Evolutionary conservation across 768 basidiomycete species (phyloP).

Genomic region (Mycena pura): DNA sequence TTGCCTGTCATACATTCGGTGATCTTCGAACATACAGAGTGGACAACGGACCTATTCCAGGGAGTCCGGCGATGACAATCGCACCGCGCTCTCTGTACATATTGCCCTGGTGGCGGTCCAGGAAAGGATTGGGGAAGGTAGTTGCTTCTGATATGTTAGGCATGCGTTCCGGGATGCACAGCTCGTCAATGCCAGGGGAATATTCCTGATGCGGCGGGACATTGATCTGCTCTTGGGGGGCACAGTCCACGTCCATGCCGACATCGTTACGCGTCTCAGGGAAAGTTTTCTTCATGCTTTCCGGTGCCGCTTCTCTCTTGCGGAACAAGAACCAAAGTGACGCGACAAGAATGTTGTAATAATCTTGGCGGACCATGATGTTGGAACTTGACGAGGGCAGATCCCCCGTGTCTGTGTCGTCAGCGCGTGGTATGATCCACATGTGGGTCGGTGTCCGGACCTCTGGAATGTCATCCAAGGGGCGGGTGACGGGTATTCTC

Average conservation of each 20-base stretch:
- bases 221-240: neutral
- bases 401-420: neutral
- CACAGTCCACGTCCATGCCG: neutral
- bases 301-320: conserved; percentile 1
- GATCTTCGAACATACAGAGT: neutral
- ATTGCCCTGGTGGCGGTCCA: conserved; percentile 2
- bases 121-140: conserved; percentile 4
- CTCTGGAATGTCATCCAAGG: conserved; percentile 5
- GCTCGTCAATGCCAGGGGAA: conserved; percentile 6
- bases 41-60: conserved; percentile 10
- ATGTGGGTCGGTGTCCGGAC: neutral
- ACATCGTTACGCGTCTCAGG: neutral
- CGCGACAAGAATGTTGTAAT: conserved; percentile 7
- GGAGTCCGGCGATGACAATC: conserved; percentile 5
- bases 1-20: conserved; percentile 9
- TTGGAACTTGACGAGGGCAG: conserved; percentile 1
- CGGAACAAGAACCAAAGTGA: conserved; percentile 4
- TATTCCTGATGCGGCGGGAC: neutral
- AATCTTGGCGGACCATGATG: conserved; percentile 4
- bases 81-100: neutral
- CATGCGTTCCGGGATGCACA: conserved; percentile 8
- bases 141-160: conserved; percentile 5
- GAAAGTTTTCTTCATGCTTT: neutral
- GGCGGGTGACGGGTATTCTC: conserved; percentile 8
- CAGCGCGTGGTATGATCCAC: conserved; percentile 5